Conservation (phyloP, 208 protist species). For the Porcisia hertigi region DNA sequence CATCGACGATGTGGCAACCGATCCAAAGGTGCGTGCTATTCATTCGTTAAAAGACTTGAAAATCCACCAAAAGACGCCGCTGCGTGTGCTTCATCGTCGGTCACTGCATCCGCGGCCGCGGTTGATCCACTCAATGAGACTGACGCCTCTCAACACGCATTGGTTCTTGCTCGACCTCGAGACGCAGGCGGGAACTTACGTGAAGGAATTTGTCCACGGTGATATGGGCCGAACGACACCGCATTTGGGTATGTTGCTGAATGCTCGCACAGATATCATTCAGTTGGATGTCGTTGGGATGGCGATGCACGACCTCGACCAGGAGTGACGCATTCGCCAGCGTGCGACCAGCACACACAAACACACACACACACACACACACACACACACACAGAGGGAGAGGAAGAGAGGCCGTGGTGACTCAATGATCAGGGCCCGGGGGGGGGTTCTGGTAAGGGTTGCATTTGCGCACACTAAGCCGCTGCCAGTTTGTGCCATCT, state of each 20-base stretch:
- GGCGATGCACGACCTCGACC: slow-evolving; percentile 67
- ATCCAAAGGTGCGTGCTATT: slow-evolving; percentile 39
- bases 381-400: not conserved
- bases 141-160: slow-evolving; percentile 80
- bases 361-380: not conserved
- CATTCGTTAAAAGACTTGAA: slow-evolving; percentile 56
- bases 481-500: not conserved
- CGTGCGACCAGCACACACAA: no score
- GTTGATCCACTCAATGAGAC: slow-evolving; percentile 82
- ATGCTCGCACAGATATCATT: slow-evolving; percentile 87
- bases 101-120: slow-evolving; percentile 74
- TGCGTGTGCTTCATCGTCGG: slow-evolving; percentile 96
- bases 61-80: slow-evolving; percentile 89
- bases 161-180: slow-evolving; percentile 91
- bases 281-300: slow-evolving; percentile 96
- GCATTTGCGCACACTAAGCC: not conserved
- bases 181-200: slow-evolving; percentile 96
- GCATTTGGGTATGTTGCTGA: slow-evolving; percentile 81
- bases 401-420: not conserved
- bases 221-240: slow-evolving; percentile 95
- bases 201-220: slow-evolving; percentile 98
- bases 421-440: not conserved
- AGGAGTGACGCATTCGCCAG: not conserved
- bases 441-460: not conserved
- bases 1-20: slow-evolving; percentile 42